Conservation (phyloP, 345 rosid genomes). For the Punica granatum region DNA sequence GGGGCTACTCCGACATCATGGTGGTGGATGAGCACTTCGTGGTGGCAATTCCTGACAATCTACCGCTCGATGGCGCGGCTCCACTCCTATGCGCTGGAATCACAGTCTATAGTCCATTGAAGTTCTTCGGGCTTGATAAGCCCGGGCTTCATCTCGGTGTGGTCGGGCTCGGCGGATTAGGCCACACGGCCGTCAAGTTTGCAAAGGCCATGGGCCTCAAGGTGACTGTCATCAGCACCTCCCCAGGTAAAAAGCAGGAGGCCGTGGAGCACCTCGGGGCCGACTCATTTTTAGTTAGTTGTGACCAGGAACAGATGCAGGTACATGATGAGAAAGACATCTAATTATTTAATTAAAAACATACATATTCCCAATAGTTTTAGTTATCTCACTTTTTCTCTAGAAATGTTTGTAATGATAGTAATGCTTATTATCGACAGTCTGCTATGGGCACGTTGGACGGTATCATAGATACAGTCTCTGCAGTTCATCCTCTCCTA, state of each 20-base stretch:
- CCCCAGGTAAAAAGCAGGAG: constrained; percentile 31
- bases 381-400: too few relatives aligned
- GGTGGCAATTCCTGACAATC: constrained; percentile 33
- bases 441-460: constrained; percentile 27
- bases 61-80: constrained; percentile 47
- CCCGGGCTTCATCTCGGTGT: constrained; percentile 24
- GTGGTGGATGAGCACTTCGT: constrained; percentile 36
- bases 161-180: too few relatives aligned
- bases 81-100: constrained; percentile 63
- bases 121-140: constrained; percentile 28
- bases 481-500: constrained; percentile 22
- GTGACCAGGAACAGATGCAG: constrained; percentile 26
- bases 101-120: constrained; percentile 61
- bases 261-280: constrained; percentile 36
- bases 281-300: constrained; percentile 32
- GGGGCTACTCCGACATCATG: constrained; percentile 25
- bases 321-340: constrained; percentile 17
- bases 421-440: constrained; percentile 12
- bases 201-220: too few relatives aligned
- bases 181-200: too few relatives aligned
- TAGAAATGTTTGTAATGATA: too few relatives aligned
- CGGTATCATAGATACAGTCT: constrained; percentile 34
- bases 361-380: too few relatives aligned
- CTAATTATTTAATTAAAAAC: not conserved
- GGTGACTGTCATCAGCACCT: too few relatives aligned